These are phyloP conservation scores for Carex parvula DNA, from an alignment of 176 grass and related monocot species.

Conservation along the genomic window DNA sequence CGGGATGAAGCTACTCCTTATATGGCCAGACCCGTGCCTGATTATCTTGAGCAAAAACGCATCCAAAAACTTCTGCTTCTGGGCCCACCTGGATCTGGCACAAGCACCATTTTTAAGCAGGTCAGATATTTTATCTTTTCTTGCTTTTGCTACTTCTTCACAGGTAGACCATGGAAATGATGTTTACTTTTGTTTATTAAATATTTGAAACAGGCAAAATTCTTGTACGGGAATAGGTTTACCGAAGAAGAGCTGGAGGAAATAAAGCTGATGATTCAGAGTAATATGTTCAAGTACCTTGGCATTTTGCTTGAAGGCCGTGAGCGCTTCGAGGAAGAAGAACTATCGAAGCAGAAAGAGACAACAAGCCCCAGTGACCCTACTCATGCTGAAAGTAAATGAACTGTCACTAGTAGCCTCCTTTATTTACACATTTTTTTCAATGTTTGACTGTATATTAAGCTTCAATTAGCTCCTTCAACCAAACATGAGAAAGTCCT, in stretches of 20 bases:
- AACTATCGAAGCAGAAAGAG: conserved; percentile 37
- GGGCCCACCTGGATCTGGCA: conserved; percentile 74
- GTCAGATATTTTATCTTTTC: conserved; percentile 29
- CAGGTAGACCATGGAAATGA: conserved; percentile 13
- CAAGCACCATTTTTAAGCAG: conserved; percentile 97
- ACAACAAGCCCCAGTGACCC: neutral
- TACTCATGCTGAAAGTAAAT: conserved; percentile 10
- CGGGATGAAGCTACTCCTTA: conserved; percentile 52
- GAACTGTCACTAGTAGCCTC: neutral
- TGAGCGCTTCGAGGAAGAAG: conserved; percentile 94
- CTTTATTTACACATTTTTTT: neutral
- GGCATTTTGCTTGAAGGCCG: conserved; percentile 88
- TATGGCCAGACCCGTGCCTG: conserved; percentile 47
- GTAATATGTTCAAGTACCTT: conserved; percentile 96
- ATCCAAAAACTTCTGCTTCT: conserved; percentile 87
- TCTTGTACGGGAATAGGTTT: conserved; percentile 73
- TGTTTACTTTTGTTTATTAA: conserved; percentile 12
- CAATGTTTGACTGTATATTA: neutral
- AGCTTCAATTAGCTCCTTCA: neutral
- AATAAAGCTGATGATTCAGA: conserved; percentile 97
- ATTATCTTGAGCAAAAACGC: conserved; percentile 82
- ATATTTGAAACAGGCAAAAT: conserved; percentile 57
- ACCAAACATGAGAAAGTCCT: neutral
- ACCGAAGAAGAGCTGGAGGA: conserved; percentile 68
- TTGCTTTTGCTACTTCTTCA: neutral